These are phyloP conservation scores for Avena eriantha DNA, from an alignment of 176 grass and related monocot genomes.

Conservation along the genomic window DNA sequence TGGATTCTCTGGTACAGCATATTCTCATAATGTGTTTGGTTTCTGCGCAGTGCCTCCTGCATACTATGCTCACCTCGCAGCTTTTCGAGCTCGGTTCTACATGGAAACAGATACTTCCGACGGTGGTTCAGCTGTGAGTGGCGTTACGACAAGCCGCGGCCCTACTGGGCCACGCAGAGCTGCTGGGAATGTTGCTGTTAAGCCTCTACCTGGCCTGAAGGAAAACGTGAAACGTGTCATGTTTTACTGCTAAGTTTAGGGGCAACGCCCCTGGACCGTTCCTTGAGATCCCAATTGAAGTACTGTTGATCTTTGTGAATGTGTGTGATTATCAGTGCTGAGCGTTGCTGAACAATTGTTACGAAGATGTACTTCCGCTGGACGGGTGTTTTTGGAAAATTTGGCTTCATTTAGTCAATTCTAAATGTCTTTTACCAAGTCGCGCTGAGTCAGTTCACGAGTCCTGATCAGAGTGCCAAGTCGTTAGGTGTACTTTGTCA, in stretches of 20 bases:
- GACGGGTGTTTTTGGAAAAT: neutral
- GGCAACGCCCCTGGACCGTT: neutral
- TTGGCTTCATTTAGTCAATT: neutral
- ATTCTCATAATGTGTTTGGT: conserved; percentile 14
- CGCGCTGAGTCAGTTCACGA: neutral
- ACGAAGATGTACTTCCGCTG: neutral
- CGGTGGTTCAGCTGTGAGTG: conserved; percentile 53
- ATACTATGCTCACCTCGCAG: conserved; percentile 67
- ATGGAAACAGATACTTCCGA: conserved; percentile 62
- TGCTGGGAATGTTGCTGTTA: conserved; percentile 56
- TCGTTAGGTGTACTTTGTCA: neutral
- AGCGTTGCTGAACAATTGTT: neutral
- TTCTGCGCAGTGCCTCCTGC: conserved; percentile 62
- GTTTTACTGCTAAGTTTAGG: conserved; percentile 64
- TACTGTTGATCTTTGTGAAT: neutral
- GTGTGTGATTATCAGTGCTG: neutral
- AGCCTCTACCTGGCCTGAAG: conserved; percentile 63
- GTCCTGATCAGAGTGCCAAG: neutral
- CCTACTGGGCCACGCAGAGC: conserved; percentile 40
- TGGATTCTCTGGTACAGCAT: neutral
- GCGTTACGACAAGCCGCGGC: conserved; percentile 35
- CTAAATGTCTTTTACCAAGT: neutral
- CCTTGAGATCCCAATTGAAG: neutral
- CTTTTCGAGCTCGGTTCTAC: conserved; percentile 69
- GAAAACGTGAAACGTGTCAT: conserved; percentile 72